Conservation (phyloP, 306 rosid genomes). For the Psophocarpus tetragonolobus region DNA sequence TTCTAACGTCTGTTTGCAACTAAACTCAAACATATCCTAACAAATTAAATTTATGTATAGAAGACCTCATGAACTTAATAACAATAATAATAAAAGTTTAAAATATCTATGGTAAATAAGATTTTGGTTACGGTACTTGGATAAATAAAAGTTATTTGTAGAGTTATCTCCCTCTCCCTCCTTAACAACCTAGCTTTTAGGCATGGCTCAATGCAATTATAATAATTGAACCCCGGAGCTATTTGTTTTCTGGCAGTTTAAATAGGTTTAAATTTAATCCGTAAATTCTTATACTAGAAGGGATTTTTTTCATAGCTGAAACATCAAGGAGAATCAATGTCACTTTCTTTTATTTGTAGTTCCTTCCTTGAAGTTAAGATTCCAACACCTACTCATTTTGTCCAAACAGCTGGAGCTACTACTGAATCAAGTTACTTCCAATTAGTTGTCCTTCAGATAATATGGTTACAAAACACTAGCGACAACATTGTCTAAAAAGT, state of each 20-base stretch:
- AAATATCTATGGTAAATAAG: background rate
- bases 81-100: too few species aligned
- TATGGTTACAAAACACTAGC: slow-evolving; percentile 1
- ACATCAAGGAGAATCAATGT: background rate
- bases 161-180: background rate
- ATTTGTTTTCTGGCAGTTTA: background rate
- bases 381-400: background rate
- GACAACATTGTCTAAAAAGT: background rate
- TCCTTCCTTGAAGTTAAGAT: background rate
- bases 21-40: too few species aligned
- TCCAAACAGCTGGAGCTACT: background rate
- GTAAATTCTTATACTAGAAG: background rate
- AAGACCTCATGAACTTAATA: too few species aligned
- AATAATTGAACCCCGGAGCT: background rate
- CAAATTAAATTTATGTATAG: too few species aligned
- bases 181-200: background rate
- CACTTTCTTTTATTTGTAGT: background rate
- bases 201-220: background rate
- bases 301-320: background rate
- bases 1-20: too few species aligned
- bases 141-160: background rate
- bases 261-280: too few species aligned
- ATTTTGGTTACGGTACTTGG: background rate
- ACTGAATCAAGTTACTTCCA: background rate
- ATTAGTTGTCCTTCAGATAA: background rate